These are phyloP conservation scores for Suillus clintonianus DNA, from an alignment of 768 basidiomycete species.

Conservation along the genomic window DNA sequence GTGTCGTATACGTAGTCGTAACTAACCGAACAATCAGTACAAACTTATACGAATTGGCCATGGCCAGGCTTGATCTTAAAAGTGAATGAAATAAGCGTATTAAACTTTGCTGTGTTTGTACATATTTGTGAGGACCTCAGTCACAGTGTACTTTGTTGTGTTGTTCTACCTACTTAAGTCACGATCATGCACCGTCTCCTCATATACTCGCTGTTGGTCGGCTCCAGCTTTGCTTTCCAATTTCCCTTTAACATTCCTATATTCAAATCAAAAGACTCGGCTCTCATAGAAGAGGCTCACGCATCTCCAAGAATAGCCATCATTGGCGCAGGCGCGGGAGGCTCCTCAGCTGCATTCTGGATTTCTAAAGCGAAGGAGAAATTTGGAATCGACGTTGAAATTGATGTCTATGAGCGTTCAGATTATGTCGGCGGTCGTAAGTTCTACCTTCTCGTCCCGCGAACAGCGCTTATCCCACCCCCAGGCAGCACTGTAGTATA, in stretches of 20 bases:
- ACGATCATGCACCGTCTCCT: constrained; percentile 14
- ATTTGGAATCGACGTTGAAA: constrained; percentile 65
- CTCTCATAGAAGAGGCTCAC: constrained; percentile 18
- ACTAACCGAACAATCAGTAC: too few relatives aligned
- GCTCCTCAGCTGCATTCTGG: constrained; percentile 84
- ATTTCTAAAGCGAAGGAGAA: constrained; percentile 76
- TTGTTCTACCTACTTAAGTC: not conserved
- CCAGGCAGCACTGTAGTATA: constrained; percentile 78
- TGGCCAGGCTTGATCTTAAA: too few relatives aligned
- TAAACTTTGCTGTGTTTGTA: not conserved
- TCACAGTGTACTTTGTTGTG: too few relatives aligned
- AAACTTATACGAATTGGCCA: too few relatives aligned
- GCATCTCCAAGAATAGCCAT: constrained; percentile 69
- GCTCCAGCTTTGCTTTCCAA: constrained; percentile 36
- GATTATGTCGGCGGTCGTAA: constrained; percentile 83
- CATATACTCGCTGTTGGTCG: constrained; percentile 22
- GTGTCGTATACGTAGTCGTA: too few relatives aligned
- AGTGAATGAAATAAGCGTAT: not conserved
- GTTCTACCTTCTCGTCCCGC: constrained; percentile 32
- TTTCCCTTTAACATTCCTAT: constrained; percentile 61
- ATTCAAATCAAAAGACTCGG: constrained; percentile 40
- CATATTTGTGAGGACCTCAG: not conserved
- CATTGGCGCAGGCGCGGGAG: constrained; percentile 89
- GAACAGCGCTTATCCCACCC: constrained; percentile 3
- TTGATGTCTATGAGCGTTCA: constrained; percentile 83